Base-by-base conservation (phyloP, 805 yeast genomes). In the Candida taoyuanica region DNA sequence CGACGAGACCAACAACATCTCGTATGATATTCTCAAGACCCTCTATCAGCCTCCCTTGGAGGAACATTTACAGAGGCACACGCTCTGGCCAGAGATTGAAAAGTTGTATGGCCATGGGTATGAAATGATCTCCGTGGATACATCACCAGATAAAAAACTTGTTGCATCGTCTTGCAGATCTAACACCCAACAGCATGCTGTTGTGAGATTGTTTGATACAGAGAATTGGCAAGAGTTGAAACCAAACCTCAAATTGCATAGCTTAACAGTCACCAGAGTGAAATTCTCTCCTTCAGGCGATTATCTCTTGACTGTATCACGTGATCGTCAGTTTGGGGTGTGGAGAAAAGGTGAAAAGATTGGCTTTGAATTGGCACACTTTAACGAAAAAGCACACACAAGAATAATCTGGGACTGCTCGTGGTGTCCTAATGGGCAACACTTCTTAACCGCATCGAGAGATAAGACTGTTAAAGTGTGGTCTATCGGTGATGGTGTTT, bases 31-130 rank as follows among this genome's bases (percentile, higher is more conserved):
- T n/a, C 59, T 79, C 17, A 58, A 66, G 4, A 51, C 67, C 0
- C 60, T 84, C 31, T 46, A 47, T 0, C 55, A 62, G 0, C 89
- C 95, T 7, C 98, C 98, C 0, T 63, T 82, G 32, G 99, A 93
- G 59, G 96, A 91, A 53, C 85, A 85, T 44, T 66, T 93, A 19
- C 98, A 93, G 58, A 73, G 98, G 53, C 86, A 81, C 55, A 85
- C 98, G 0, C 66, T 93, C 37, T 93, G 94, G 82, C 98, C 98
- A 0, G 99, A 93, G 56, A 66, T 82, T 39, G 98, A 93, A 53
- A 93, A 93, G 58, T 62, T 93, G 31, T 93, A 93, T 55, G 99
- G 99, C 0, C 99, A 93, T 59, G 99, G 99, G 7, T 94, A 87
- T 61, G 99, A 94, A 58, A 78, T 89, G 27, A 77, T 87, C 0